Evolutionary conservation across 495 filamentous ascomycete species (phyloP), one percentile per base, ranked within the genome.

Genomic region (Lindgomyces ingoldianus): DNA sequence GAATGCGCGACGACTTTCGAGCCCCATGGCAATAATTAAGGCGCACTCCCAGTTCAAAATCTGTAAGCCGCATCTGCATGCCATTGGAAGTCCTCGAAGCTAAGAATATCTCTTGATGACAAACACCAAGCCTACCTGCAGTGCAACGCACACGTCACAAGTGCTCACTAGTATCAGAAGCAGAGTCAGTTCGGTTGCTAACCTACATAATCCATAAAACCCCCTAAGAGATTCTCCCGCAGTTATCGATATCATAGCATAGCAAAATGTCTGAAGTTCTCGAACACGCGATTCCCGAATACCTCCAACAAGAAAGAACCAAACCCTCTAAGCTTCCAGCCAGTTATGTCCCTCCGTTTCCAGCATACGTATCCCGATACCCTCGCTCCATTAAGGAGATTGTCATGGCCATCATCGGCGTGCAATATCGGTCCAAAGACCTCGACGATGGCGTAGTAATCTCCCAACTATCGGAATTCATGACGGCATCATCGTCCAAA

Each of bases 321-420:
- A 19, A 18, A 2, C 59, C 57, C 16, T 22, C 48, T 4, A 57
- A 26, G 4, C 8, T 19, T 1, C 36, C 65, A 9, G 18, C 58
- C 1, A 30, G 44, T 45, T 63, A 62, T 26, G 12, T 29, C 1
- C 71, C 73, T 2, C 64, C 58, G 0, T 73, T 67, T 48, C 68
- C 73, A 16, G 44, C 54, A 27, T 72, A 69, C 53, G 58, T 18
- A 45, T 60, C 71, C 18, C 65, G 68, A 4, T 75, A 72, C 60
- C 59, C 70, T 24, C 26, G 62, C 16, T 47, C 51, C n/a, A 56
- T 65, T 24, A 71, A 66, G 27, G 68, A 73, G 18, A 56, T 74
- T 36, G 74, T 74, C 57, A 73, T 75, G 60, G 73, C 72, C 18
- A 59, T 74, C 51, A 64, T 76, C 22, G 73, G 74, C 12, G 70